Base-by-base conservation (phyloP, 192 early-diverging fungal species). In the Geosiphon pyriformis region DNA sequence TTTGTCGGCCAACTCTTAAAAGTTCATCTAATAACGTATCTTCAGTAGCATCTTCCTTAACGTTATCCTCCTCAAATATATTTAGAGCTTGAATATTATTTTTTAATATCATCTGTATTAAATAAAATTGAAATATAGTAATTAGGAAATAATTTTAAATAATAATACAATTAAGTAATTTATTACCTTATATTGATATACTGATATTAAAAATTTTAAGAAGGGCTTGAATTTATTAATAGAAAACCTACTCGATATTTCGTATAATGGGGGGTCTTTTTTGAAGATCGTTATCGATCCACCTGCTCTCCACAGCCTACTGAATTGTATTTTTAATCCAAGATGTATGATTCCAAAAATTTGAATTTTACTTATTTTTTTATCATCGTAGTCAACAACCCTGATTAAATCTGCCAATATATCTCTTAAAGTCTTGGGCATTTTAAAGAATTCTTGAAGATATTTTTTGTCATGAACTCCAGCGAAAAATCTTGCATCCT, bases 351-450 rank as follows among this genome's bases (percentile, higher is more conserved):
- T 53, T 0, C 62, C 62, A 53, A 65, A 10, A 0, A 65, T 49
- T 37, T 65, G 62, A 17, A 65, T 11, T 64, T 65, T 65, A 25
- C 52, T 4, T 65, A 49, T 49, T 52, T 52, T 65, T 35, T 65
- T 47, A 0, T 65, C 32, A 0, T 65, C 62, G 33, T 34, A 65
- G 52, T 65, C 18, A 20, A 35, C 50, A 23, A 32, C 62, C 4
- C 7, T 65, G 29, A 65, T 52, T 34, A 65, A 49, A 37, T 65
- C 62, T 23, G 62, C 1, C 50, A 52, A 65, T 7, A 65, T 65
- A 2, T 52, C 62, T 4, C 50, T 26, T 33, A 65, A 49, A n/a
- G 62, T 65, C 15, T 65, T 65, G 0, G 62, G 50, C 47, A 65
- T 65, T 3, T 65, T 65, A 30, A 65, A 65, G 32, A 30, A 0